Base-by-base conservation (phyloP, 2,329 filamentous ascomycete genomes). In the Fusarium secorum region DNA sequence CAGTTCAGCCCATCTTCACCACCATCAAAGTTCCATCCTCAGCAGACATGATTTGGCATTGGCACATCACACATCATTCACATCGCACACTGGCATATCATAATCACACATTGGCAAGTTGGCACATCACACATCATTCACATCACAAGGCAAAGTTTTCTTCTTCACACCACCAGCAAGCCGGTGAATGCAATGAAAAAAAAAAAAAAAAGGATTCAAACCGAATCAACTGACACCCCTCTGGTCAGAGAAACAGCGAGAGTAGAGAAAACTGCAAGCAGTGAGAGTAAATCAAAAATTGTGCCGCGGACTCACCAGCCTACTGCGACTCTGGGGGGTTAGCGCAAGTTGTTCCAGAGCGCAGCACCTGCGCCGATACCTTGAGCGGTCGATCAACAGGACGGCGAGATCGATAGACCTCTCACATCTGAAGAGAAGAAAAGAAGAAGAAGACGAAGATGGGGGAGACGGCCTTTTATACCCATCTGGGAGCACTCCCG, bases 111-210 rank as follows among this genome's bases (percentile, higher is more conserved):
- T 5, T 18, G 9, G 33, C 18, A 35, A 15, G 33, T 15, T 18
- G 18, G 33, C 15, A 35, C 8, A 35, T 35, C 24, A 44, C 14
- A 35, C 26, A 22, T 20, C 17, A 20, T 22, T 53, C 11, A 30
- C 36, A 7, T 9, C 11, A n/a, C n/a, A n/a, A 17, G 17, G n/a
- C 11, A 38, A 38, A 10, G 14, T 26, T 59, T 46, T 46, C 26
- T 60, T 60, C 53, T 61, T 61, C 22, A 17, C 41, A 46, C 33
- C 41, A 60, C 26, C 18, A 11, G 53, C 58, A 46, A 61, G 58
- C 53, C 41, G 20, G 13, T 60, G 33, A 59, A 60, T 61, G 53
- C 22, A 59, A 61, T 60, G 22, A 59, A 59, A 60, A 56, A 35
- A 35, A 22, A 59, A 59, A 60, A 56, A 35, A 35, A 22, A 30